Evolutionary conservation across 2,329 filamentous ascomycete genomes (phyloP).

Genomic region (Fusarium sp.): DNA sequence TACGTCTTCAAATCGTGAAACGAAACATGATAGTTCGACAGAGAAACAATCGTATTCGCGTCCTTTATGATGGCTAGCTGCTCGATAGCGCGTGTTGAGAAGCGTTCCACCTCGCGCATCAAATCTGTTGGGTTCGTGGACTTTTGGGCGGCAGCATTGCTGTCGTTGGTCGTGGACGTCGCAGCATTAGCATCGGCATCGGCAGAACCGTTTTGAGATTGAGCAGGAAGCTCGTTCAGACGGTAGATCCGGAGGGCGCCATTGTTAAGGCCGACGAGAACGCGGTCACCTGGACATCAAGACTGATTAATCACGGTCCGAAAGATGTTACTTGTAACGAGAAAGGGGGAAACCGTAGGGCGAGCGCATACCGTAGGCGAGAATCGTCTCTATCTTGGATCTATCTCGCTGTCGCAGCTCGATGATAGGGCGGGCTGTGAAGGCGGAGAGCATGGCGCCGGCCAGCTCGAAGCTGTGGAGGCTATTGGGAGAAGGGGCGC

Average conservation of each 20-base stretch:
- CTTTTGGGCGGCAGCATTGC: constrained; percentile 50
- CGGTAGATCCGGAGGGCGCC: constrained; percentile 92
- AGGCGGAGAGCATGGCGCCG: constrained; percentile 91
- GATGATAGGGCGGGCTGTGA: constrained; percentile 95
- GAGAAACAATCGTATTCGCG: constrained; percentile 88
- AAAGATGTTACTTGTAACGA: background rate
- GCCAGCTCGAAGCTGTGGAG: constrained; percentile 59
- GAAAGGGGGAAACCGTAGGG: background rate
- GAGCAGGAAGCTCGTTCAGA: constrained; percentile 76
- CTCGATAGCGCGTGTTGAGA: constrained; percentile 90
- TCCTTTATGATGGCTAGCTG: constrained; percentile 97
- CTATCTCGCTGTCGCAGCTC: constrained; percentile 97
- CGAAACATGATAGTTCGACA: constrained; percentile 91
- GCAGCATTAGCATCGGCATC: constrained; percentile 49
- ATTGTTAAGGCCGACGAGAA: constrained; percentile 92
- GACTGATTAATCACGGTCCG: constrained; percentile 22
- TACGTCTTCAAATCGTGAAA: constrained; percentile 92
- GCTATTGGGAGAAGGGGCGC: constrained; percentile 50
- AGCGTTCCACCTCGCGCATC: constrained; percentile 92
- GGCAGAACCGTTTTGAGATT: constrained; percentile 56
- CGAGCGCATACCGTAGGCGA: constrained; percentile 81
- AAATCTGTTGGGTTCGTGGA: constrained; percentile 79
- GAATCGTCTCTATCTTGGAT: constrained; percentile 95
- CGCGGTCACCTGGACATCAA: constrained; percentile 78
- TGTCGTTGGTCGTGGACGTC: constrained; percentile 51